Evolutionary conservation across 169 alveolate species (phyloP).

Genomic region (Cryptosporidium ryanae): DNA sequence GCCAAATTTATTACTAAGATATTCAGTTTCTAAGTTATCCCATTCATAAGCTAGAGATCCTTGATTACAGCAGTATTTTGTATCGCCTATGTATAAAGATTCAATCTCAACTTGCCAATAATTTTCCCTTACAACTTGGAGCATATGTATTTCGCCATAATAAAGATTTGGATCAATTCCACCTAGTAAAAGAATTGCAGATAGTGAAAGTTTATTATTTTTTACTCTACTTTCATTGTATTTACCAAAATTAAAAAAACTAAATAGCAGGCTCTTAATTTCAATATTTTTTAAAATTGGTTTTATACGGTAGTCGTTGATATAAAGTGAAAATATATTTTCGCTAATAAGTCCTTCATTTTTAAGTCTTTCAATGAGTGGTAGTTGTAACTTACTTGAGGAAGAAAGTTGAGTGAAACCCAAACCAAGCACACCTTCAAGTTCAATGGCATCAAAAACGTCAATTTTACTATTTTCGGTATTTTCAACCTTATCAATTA

Average conservation of each 20-base stretch:
- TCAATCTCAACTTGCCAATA: conserved; percentile 90
- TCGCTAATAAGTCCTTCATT: conserved; percentile 77
- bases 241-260: conserved; percentile 73
- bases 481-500: conserved; percentile 82
- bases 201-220: conserved; percentile 43
- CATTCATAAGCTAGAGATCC: conserved; percentile 74
- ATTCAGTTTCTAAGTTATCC: conserved; percentile 43
- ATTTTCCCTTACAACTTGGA: conserved; percentile 88
- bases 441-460: conserved; percentile 82
- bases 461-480: conserved; percentile 73
- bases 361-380: conserved; percentile 85
- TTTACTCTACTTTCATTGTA: neutral
- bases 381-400: conserved; percentile 81
- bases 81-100: conserved; percentile 85
- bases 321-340: conserved; percentile 86
- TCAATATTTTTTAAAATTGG: neutral
- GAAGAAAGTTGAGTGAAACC: conserved; percentile 89
- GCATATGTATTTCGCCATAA: conserved; percentile 83
- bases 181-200: conserved; percentile 86
- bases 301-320: conserved; percentile 72
- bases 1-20: conserved; percentile 48
- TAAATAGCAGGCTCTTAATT: conserved; percentile 21
- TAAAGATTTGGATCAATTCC: conserved; percentile 85
- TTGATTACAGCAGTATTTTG: conserved; percentile 86
- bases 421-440: conserved; percentile 90